Evolutionary conservation across 257 asterid species (phyloP).

Genomic region (Parsonsia alboflavescens): DNA sequence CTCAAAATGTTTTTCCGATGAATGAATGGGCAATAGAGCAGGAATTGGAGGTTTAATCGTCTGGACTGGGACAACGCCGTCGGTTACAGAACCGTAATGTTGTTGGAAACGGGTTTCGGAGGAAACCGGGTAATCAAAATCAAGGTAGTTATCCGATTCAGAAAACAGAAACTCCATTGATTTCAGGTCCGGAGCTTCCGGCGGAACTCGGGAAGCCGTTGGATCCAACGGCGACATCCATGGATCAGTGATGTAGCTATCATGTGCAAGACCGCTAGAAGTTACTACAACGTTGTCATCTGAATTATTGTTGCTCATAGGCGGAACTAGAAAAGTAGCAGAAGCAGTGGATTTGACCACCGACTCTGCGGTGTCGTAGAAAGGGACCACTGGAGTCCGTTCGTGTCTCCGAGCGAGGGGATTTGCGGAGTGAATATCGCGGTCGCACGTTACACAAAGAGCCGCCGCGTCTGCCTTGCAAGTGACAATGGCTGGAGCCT

Average conservation of each 20-base stretch:
- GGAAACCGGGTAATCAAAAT: conserved; percentile 49
- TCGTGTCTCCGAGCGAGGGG: conserved; percentile 70
- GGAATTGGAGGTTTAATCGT: conserved; percentile 31
- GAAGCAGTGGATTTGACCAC: conserved; percentile 45
- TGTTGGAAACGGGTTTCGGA: conserved; percentile 25
- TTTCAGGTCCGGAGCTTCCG: conserved; percentile 39
- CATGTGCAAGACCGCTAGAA: conserved; percentile 3
- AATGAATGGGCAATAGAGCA: conserved; percentile 17
- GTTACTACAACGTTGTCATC: neutral
- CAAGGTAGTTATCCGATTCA: conserved; percentile 54
- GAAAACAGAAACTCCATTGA: conserved; percentile 49
- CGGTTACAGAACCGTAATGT: conserved; percentile 29
- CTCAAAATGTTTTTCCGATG: conserved; percentile 47
- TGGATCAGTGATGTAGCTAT: conserved; percentile 21
- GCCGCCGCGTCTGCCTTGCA: conserved; percentile 87
- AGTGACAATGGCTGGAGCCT: conserved; percentile 59
- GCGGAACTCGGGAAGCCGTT: conserved; percentile 20
- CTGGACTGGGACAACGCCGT: conserved; percentile 80
- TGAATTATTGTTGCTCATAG: neutral
- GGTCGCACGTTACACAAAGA: conserved; percentile 67
- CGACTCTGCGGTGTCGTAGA: conserved; percentile 57
- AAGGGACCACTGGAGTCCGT: conserved; percentile 60
- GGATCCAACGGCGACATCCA: conserved; percentile 35
- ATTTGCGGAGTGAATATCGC: conserved; percentile 71
- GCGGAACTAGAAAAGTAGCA: conserved; percentile 20